Base-by-base conservation (phyloP, 176 grass and related monocot species). In the Triticum monococcum region DNA sequence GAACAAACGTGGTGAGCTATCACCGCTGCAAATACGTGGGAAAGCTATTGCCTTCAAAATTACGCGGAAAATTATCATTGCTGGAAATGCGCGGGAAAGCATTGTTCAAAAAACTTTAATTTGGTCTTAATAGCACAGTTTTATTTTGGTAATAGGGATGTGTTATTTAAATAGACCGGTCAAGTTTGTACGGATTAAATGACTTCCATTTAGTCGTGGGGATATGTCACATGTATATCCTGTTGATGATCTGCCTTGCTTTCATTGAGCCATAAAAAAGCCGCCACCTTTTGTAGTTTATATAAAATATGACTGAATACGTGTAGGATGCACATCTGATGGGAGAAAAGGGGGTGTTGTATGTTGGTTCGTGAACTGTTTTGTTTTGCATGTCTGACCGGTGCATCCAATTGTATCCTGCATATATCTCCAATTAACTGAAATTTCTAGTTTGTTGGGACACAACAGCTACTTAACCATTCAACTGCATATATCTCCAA, bases 111-210 rank as follows among this genome's bases (percentile, higher is more conserved):
- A 26, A 6, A 31, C 26, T 32, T 32, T 67, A 32, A 32, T 25
- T 74, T 37, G n/a, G 5, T 84, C 64, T 79, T 85, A 80, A 64
- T 66, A 50, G 69, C 80, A 35, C 48, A 45, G 18, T 30, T 75
- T 81, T 12, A 2, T 28, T 48, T 22, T 89, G 81, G 48, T 48
- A 61, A 85, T 14, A 13, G 13, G 31, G 66, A 75, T 5, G 13
- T 84, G 32, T 1, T 35, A 31, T 68, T 79, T 25, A 31, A 37
- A 38, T 70, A 41, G 30, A 30, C 52, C 12, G 16, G 5, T 59
- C 38, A 50, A 75, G 23, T 31, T 13, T 79, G 20, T 59, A 38
- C 0, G n/a, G 57, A 74, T 80, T 74, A 40, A 79, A 36, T 0
- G 12, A 13, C 48, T 78, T 82, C 10, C 31, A 52, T 59, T 57